Evolutionary conservation across 192 early-diverging fungal genomes (phyloP).

Genomic region (Kappamyces sp.): DNA sequence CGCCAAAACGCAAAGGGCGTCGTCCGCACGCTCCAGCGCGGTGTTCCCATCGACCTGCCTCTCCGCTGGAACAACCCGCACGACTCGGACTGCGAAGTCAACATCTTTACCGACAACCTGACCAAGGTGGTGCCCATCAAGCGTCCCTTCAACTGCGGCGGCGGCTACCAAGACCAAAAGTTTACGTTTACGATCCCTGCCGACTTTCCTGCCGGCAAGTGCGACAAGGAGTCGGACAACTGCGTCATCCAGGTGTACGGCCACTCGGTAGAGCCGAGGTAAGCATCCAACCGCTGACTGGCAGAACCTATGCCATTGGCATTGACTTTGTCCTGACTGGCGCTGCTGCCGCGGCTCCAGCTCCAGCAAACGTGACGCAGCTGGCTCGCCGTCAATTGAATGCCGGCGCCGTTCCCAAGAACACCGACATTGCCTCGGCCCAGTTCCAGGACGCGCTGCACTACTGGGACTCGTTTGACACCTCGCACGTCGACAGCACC

Average conservation of each 20-base stretch:
- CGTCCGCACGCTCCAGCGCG: slow-evolving; percentile 10
- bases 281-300: no score
- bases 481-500: slow-evolving; percentile 24
- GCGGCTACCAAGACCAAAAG: slow-evolving; percentile 19
- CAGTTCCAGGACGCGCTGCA: slow-evolving; percentile 17
- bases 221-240: slow-evolving; percentile 1
- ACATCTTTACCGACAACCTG: slow-evolving; percentile 18
- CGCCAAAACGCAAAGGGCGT: slow-evolving; percentile 6
- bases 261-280: slow-evolving; percentile 23
- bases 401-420: not conserved
- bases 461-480: slow-evolving; percentile 29
- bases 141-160: slow-evolving; percentile 20
- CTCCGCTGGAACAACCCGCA: slow-evolving; percentile 30
- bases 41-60: slow-evolving; percentile 21
- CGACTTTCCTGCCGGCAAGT: slow-evolving; percentile 18
- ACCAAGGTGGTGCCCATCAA: slow-evolving; percentile 21
- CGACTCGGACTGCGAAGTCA: slow-evolving; percentile 29
- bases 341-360: slow-evolving; percentile 7
- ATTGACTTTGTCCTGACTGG: slow-evolving; percentile 13
- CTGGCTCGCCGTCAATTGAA: slow-evolving; percentile 11
- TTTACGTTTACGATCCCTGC: slow-evolving; percentile 25
- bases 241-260: slow-evolving; percentile 29
- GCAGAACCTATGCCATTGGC: slow-evolving; percentile 26
- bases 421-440: slow-evolving; percentile 2
- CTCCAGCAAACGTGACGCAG: slow-evolving; percentile 3